Evolutionary conservation across 2,329 filamentous ascomycete species (phyloP), one percentile per base, ranked within the genome.

Genomic region (Cephalotrichum gorgonifer): DNA sequence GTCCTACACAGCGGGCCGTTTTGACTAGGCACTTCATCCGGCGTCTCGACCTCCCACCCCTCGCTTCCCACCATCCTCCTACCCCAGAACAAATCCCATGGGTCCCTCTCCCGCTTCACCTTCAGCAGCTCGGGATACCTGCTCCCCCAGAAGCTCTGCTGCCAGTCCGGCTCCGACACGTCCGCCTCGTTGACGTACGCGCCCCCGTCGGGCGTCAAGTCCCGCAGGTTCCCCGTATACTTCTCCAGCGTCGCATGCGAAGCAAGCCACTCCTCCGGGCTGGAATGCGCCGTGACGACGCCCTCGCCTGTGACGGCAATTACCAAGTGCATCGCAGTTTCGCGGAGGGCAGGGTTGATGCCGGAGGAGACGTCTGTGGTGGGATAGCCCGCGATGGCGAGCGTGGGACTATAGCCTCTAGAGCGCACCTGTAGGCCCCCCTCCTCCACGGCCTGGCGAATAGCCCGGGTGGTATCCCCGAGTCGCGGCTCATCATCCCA

Each of bases 151-250:
- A 76, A 76, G 2, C 58, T 61, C 26, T 66, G 56, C 54, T 72
- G 62, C 54, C 64, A 76, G 48, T 70, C 54, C 2, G 65, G 66
- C 56, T 76, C 65, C 50, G 65, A 63, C 35, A 72, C 68, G 56
- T 78, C 70, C 2, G 65, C 70, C 62, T 80, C 75, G 51, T 75
- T 76, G 56, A 73, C 57, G 53, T 76, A 76, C 4, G 69, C 62
- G 4, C 72, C 71, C 1, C 59, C 59, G 2, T 63, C 67, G 3
- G 69, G 70, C 0, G 68, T 65, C 5, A 62, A 59, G 5, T 54
- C 58, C 23, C 64, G 61, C 42, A 67, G 56, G 35, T 52, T 49
- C 8, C 60, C 50, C 58, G 61, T 56, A 8, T 50, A 53, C 11
- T 47, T 44, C 9, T 55, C 56, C 31, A 61, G 56, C 12, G 30